Conservation (phyloP, 768 basidiomycete genomes). For the Boletales sp. region DNA sequence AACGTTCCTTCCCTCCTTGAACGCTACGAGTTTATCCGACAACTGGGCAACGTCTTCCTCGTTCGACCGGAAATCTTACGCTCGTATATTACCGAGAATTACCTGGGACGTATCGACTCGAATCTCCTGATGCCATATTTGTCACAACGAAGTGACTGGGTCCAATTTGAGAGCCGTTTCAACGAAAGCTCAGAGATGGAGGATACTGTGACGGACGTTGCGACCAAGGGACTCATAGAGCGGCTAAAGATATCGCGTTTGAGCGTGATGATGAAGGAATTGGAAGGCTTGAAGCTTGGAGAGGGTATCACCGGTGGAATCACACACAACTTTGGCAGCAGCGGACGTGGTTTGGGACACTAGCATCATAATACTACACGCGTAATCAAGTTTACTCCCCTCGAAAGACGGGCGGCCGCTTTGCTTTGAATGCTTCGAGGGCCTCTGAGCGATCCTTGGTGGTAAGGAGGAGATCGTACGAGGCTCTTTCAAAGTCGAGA, state of each 20-base stretch:
- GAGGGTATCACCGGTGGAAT: constrained; percentile 43
- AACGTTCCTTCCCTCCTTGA: constrained; percentile 80
- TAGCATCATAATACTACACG: not conserved
- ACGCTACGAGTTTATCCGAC: constrained; percentile 96
- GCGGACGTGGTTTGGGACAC: constrained; percentile 41
- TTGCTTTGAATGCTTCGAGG: constrained; percentile 81
- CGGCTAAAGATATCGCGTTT: constrained; percentile 63
- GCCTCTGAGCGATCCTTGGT: constrained; percentile 81
- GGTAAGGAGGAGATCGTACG: constrained; percentile 76
- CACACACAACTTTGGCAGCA: constrained; percentile 49
- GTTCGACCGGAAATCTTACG: constrained; percentile 93
- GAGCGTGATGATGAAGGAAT: constrained; percentile 85
- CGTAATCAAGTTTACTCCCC: constrained; percentile 54
- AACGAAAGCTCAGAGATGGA: constrained; percentile 51
- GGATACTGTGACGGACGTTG: constrained; percentile 38
- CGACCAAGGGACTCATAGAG: constrained; percentile 50
- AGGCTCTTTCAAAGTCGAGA: constrained; percentile 87
- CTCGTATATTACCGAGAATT: constrained; percentile 92
- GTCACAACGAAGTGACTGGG: constrained; percentile 87
- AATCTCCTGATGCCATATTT: constrained; percentile 87
- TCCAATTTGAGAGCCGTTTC: constrained; percentile 78
- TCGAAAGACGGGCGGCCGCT: constrained; percentile 72
- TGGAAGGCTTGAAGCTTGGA: constrained; percentile 61
- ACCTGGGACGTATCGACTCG: constrained; percentile 88
- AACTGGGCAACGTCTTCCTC: constrained; percentile 95